These are phyloP conservation scores for Comarum palustre DNA, from an alignment of 306 rosid species.

Conservation along the genomic window DNA sequence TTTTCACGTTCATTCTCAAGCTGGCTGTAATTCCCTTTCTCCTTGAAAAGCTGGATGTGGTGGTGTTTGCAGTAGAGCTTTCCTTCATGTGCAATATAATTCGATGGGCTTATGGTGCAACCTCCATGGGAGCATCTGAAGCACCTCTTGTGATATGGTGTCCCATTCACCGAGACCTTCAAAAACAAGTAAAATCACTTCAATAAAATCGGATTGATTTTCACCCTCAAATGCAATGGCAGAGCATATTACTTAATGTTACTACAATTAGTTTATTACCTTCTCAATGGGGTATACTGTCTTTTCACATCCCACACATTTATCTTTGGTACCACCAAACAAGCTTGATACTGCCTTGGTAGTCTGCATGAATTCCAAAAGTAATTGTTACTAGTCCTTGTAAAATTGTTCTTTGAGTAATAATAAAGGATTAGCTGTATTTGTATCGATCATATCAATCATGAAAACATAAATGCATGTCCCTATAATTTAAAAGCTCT, in stretches of 20 bases:
- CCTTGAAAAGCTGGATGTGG: conserved; percentile 77
- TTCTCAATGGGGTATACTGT: conserved; percentile 74
- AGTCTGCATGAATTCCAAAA: conserved; percentile 35
- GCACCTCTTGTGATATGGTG: conserved; percentile 62
- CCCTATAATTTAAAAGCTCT: not conserved
- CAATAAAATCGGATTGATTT: not conserved
- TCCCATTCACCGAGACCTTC: conserved; percentile 57
- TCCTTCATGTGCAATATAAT: conserved; percentile 66
- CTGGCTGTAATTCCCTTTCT: conserved; percentile 77
- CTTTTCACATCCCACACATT: conserved; percentile 67
- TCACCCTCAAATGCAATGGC: not conserved
- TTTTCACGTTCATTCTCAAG: conserved; percentile 43
- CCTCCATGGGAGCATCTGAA: conserved; percentile 80
- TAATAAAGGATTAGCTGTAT: not conserved
- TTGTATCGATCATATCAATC: not conserved
- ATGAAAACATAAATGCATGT: not conserved
- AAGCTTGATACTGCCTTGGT: conserved; percentile 42
- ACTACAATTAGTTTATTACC: conserved; percentile 32
- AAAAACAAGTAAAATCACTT: not conserved
- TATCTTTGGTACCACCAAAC: conserved; percentile 70
- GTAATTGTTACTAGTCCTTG: not conserved
- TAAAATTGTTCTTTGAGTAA: not conserved
- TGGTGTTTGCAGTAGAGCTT: conserved; percentile 81
- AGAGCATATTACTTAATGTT: not conserved
- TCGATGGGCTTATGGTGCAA: conserved; percentile 66